These are phyloP conservation scores for Penicillium simplicissimum DNA, from an alignment of 495 filamentous ascomycete species.

Conservation along the genomic window DNA sequence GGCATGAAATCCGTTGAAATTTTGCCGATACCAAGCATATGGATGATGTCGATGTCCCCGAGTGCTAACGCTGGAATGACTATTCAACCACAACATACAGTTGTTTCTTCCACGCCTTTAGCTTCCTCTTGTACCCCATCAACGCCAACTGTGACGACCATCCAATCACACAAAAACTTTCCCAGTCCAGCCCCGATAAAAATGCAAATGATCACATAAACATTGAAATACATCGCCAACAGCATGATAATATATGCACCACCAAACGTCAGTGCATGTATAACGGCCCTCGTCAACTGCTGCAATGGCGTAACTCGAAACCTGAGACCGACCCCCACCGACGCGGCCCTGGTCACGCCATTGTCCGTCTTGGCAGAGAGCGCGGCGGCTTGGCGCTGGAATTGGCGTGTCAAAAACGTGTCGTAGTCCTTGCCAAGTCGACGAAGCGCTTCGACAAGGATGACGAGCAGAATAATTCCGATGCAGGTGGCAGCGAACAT, in stretches of 20 bases:
- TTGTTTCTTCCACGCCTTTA: slow-evolving; percentile 22
- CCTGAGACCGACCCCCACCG: slow-evolving; percentile 10
- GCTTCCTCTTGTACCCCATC: slow-evolving; percentile 1
- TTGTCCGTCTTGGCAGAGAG: slow-evolving; percentile 22
- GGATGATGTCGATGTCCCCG: not conserved
- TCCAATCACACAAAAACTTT: slow-evolving; percentile 56
- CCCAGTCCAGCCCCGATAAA: slow-evolving; percentile 59
- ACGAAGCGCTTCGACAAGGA: slow-evolving; percentile 61
- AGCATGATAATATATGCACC: slow-evolving; percentile 69
- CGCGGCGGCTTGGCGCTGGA: slow-evolving; percentile 31
- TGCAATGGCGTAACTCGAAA: slow-evolving; percentile 54
- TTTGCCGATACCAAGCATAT: not conserved
- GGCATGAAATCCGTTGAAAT: not conserved
- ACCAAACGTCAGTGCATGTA: slow-evolving; percentile 64
- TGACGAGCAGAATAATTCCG: slow-evolving; percentile 61
- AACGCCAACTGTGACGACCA: slow-evolving; percentile 20
- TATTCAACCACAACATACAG: slow-evolving; percentile 29
- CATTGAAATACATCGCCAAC: slow-evolving; percentile 62
- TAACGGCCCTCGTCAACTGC: slow-evolving; percentile 55
- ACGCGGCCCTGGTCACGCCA: slow-evolving; percentile 1
- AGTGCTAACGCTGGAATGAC: not conserved
- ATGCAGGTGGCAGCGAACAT: slow-evolving; percentile 69
- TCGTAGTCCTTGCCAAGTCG: slow-evolving; percentile 59
- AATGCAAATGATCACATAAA: slow-evolving; percentile 61
- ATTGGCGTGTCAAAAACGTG: slow-evolving; percentile 48